Percentiles rank a stretch among this genome's conserved stretches.
Conservation (phyloP, 1,139 yeast genomes). For the Maudiozyma humilis region DNA sequence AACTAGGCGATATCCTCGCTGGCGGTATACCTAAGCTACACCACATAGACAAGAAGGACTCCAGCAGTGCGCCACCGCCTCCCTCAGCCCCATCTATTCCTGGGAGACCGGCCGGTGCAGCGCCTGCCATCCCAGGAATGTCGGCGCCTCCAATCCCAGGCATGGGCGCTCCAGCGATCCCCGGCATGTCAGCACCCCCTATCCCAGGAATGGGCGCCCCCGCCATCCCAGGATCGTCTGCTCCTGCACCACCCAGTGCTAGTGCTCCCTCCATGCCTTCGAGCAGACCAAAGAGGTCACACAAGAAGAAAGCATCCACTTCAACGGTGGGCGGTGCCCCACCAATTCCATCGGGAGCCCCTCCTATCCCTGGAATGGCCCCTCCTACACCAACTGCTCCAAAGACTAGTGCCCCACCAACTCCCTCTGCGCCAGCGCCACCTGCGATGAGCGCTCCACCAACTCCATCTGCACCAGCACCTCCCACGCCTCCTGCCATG, state of each 20-base stretch:
- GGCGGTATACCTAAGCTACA: conserved; percentile 79
- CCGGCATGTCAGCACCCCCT: conserved; percentile 28
- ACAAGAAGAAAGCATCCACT: conserved; percentile 16
- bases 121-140: conserved; percentile 25
- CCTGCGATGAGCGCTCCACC: conserved; percentile 20
- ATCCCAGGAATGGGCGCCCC: conserved; percentile 16
- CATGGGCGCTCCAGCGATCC: conserved; percentile 30
- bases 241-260: too few relatives aligned
- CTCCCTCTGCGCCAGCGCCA: conserved; percentile 21
- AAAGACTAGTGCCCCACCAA: conserved; percentile 24
- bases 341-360: conserved; percentile 16
- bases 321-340: conserved; percentile 23
- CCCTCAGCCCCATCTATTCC: conserved; percentile 19
- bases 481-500: conserved; percentile 12
- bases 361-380: conserved; percentile 20
- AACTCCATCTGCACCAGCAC: conserved; percentile 26
- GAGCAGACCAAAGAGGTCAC: conserved; percentile 22
- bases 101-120: conserved; percentile 30
- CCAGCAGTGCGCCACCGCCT: conserved; percentile 4
- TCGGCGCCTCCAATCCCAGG: conserved; percentile 12
- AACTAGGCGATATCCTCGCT: conserved; percentile 71
- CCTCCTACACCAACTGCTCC: conserved; percentile 10
- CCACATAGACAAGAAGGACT: conserved; percentile 31
- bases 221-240: conserved; percentile 20
- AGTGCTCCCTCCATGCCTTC: conserved; percentile 10